Percentiles rank a stretch among this genome's conserved stretches.
Conservation (phyloP, 2,329 filamentous ascomycete species). For the Trichoderma endophyticum region DNA sequence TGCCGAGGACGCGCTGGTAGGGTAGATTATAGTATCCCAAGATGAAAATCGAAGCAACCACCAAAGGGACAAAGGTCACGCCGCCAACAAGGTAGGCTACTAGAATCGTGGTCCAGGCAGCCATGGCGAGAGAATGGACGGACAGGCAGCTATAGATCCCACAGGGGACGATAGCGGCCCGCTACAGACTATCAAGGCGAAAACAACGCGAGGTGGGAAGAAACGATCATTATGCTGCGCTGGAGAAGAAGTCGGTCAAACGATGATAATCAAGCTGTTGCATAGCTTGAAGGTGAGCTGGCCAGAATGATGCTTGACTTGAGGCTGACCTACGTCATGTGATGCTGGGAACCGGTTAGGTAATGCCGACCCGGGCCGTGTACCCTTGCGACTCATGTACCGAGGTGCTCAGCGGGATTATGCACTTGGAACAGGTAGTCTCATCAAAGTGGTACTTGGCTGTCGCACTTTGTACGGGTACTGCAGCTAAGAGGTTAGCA, state of each 20-base stretch:
- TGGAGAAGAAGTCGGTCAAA: background rate
- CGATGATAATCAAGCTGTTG: background rate
- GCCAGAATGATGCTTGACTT: conserved; percentile 9
- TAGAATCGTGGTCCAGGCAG: conserved; percentile 57
- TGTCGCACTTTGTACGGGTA: background rate
- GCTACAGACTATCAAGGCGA: conserved; percentile 6
- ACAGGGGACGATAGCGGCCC: background rate
- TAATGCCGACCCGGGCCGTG: background rate
- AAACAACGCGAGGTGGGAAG: background rate
- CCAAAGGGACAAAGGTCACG: conserved; percentile 78
- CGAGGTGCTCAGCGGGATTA: background rate
- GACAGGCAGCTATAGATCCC: background rate
- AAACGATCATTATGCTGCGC: conserved; percentile 11
- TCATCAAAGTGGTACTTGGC: background rate
- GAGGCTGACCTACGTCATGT: conserved; percentile 13
- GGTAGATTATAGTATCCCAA: conserved; percentile 70
- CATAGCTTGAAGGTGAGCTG: background rate
- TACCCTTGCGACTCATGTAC: background rate
- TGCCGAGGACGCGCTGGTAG: conserved; percentile 40
- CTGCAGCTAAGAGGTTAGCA: background rate
- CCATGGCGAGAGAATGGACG: conserved; percentile 33
- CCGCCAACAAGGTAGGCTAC: conserved; percentile 81
- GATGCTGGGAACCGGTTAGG: background rate
- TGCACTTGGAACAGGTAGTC: background rate
- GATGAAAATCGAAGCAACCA: conserved; percentile 58